Conservation (phyloP, 108 stramenopile genomes). For the Fragilaria crotonensis region DNA sequence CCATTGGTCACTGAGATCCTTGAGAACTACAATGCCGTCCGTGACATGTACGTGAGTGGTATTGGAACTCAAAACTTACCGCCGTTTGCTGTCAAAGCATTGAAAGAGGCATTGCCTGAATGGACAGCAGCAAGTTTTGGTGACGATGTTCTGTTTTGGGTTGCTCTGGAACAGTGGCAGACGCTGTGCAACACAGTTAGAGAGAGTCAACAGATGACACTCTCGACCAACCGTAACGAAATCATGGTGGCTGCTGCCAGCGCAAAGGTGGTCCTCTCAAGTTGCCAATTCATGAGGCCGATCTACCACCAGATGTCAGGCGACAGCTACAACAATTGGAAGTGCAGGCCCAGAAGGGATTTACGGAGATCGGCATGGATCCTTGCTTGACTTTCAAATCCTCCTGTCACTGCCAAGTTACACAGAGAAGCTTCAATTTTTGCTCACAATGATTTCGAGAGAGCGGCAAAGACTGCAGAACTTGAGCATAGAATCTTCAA, state of each 20-base stretch:
- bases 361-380: constrained; percentile 44
- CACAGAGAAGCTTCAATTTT: constrained; percentile 23
- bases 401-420: constrained; percentile 30
- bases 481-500: too few relatives aligned
- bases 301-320: constrained; percentile 37
- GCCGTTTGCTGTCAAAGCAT: constrained; percentile 17
- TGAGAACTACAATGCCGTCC: constrained; percentile 33
- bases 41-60: constrained; percentile 41
- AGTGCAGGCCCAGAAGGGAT: constrained; percentile 35
- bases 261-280: constrained; percentile 30
- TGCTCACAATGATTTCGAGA: constrained; percentile 34
- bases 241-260: constrained; percentile 31
- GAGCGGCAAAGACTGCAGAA: constrained; percentile 36
- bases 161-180: constrained; percentile 60
- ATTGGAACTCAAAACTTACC: constrained; percentile 41
- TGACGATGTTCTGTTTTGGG: constrained; percentile 32
- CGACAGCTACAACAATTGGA: constrained; percentile 40
- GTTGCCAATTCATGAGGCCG: constrained; percentile 52
- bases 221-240: constrained; percentile 51
- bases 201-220: constrained; percentile 26
- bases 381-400: constrained; percentile 68
- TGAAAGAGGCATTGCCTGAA: constrained; percentile 1
- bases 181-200: constrained; percentile 54
- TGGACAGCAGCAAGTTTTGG: background rate
- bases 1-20: constrained; percentile 7